Evolutionary conservation across 2,329 filamentous ascomycete genomes (phyloP), one percentile per base, ranked within the genome.

Genomic region (Alternaria alternata): DNA sequence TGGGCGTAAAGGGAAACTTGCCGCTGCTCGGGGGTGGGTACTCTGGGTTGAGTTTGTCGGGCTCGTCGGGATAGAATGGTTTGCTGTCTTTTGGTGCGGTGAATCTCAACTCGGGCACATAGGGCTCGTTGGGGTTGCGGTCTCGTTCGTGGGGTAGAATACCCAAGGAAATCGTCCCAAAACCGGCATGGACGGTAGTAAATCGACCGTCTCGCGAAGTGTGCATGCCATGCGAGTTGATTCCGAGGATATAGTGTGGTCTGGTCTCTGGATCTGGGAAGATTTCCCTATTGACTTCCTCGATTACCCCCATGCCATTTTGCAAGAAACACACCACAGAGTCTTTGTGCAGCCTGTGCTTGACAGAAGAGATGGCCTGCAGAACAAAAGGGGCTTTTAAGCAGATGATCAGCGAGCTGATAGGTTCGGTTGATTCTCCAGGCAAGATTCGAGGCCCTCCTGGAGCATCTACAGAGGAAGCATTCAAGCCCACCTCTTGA

Each of bases 251-350:
- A 69, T 96, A 97, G 56, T 87, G 87, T 2, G 95, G 95, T 26
- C 91, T 85, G 0, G 80, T 82, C 1, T 79, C 75, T 0, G 86
- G 83, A 62, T 94, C 86, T 0, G 87, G 84, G 67, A 97, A 97
- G 28, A 96, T 77, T 11, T 85, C 78, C 34, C 84, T 79, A 69
- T 92, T 93, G 41, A 97, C 84, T 49, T 89, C 85, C 49, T 98
- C 93, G n/a, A 93, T 83, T 2, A 93, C 82, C 0, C 95, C 94
- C 78, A 98, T 87, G 1, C 94, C 93, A 63, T 94, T 91, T 57
- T 93, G 90, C 57, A 96, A 77, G 56, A 96, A 86, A 60, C 91
- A 88, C 7, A 97, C 85, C 0, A 92, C 91, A 1, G 90, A 92
- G 28, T 87, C 81, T 3, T 85, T 81, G 43, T 86, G 84, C n/a